Base-by-base conservation (phyloP, 495 filamentous ascomycete genomes). In the Podospora pseudoanserina region DNA sequence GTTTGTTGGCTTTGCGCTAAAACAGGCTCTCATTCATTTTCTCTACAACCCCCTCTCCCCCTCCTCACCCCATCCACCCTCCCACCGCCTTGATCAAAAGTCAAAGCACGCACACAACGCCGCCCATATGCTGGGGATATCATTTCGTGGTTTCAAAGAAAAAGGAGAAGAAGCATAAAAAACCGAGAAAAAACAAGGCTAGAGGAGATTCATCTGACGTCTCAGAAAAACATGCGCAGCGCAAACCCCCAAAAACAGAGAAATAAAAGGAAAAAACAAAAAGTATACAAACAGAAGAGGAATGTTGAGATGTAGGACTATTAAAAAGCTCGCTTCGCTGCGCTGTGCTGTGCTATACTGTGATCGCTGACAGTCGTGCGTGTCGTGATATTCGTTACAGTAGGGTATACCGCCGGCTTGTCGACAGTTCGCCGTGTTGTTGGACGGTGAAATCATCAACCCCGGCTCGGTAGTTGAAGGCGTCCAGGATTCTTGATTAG, bases 231-330 rank as follows among this genome's bases (percentile, higher is more conserved):
- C 7, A 32, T 32, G 30, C 30, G 23, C 30, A 4, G 30, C 30
- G 4, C 30, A 32, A 32, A 32, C 30, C 30, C 30, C 23, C 23
- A 39, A 13, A 49, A 18, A 49, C 13, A 18, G 39, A 11, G 13
- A 68, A 58, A 64, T 34, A 16, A 60, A 23, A 26, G 13, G 15
- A 66, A 34, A 34, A 26, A 66, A 60, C 5, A 19, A 65, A 4
- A 23, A 7, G 20, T 65, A 60, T 65, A 68, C 19, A 59, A 64
- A 68, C 53, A 68, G 54, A 28, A 32, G 28, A 27, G 53, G 55
- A 66, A 58, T 23, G 63, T 57, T 27, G 59, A 16, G 66, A 32
- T 28, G 5, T 44, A 53, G 15, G 15, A 30, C 23, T 26, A 18
- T 9, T 39, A 28, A 32, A 57, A 65, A 49, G 67, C 28, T 56